phyloP scores from a whole-genome alignment of 306 rosid genomes.

The Begonia loranthoides region DNA sequence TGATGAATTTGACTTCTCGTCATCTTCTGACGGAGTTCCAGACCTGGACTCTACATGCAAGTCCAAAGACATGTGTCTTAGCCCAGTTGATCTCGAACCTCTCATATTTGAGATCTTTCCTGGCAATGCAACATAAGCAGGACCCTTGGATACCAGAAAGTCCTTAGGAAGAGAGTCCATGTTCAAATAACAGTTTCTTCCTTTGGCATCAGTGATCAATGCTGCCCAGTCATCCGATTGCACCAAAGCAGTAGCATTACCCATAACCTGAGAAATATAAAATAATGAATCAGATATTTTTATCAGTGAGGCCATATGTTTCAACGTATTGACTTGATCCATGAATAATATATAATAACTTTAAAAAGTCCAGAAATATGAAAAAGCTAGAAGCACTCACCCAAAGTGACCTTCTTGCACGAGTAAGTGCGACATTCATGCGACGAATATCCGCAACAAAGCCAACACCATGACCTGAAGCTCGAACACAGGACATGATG shows the following conservation, averaged over 20 bases:
- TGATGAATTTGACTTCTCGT: conserved; percentile 40
- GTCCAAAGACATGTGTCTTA: conserved; percentile 69
- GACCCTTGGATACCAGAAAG: conserved; percentile 44
- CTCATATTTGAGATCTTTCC: conserved; percentile 57
- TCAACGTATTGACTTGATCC: too few relatives aligned
- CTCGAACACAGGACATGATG: conserved; percentile 97
- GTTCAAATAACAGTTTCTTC: conserved; percentile 72
- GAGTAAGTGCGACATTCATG: conserved; percentile 98
- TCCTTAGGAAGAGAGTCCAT: conserved; percentile 91
- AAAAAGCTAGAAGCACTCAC: conserved; percentile 19
- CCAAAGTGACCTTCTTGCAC: conserved; percentile 97
- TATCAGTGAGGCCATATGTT: too few relatives aligned
- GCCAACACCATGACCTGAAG: conserved; percentile 93
- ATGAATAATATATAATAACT: too few relatives aligned
- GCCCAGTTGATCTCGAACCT: conserved; percentile 59
- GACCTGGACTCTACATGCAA: conserved; percentile 61
- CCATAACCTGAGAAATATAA: conserved; percentile 64
- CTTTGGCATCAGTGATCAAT: conserved; percentile 68
- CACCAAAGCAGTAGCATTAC: conserved; percentile 73
- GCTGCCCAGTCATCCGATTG: conserved; percentile 94
- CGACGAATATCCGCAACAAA: conserved; percentile 92
- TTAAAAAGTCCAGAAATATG: too few relatives aligned
- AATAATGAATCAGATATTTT: too few relatives aligned
- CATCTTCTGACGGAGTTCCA: conserved; percentile 73
- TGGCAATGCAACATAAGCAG: conserved; percentile 33